Conservation (phyloP, 2,329 filamentous ascomycete species). For the Arachnomyces sp. region DNA sequence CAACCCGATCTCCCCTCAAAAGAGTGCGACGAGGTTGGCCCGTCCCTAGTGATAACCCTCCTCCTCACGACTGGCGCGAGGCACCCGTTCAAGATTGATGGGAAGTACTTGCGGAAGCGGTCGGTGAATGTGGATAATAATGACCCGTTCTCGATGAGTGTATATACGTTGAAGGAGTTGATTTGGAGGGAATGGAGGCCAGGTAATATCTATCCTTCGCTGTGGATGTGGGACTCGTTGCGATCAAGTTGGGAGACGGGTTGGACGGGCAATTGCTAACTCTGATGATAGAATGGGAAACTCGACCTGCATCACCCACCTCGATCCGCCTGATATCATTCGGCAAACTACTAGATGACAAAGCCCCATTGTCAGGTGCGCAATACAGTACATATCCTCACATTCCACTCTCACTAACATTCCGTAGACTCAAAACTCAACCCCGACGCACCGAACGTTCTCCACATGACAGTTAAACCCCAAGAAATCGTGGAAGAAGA, state of each 20-base stretch:
- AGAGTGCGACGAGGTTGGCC: slow-evolving; percentile 30
- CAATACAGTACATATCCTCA: slow-evolving; percentile 16
- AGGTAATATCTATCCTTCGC: slow-evolving; percentile 36
- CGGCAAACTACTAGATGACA: slow-evolving; percentile 83
- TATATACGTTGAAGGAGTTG: slow-evolving; percentile 88
- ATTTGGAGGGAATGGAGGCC: slow-evolving; percentile 88
- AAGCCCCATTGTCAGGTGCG: slow-evolving; percentile 73
- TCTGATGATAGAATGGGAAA: slow-evolving; percentile 69
- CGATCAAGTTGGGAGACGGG: slow-evolving; percentile 5
- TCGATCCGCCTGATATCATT: slow-evolving; percentile 88
- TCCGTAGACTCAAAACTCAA: slow-evolving; percentile 68
- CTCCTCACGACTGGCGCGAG: slow-evolving; percentile 72
- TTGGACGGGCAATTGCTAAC: slow-evolving; percentile 2
- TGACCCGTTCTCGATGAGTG: slow-evolving; percentile 82
- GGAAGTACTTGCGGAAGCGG: slow-evolving; percentile 72
- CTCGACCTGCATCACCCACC: slow-evolving; percentile 74
- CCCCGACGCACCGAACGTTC: slow-evolving; percentile 65
- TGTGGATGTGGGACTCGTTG: not conserved
- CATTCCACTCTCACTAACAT: not conserved
- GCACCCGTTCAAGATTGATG: slow-evolving; percentile 84
- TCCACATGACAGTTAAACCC: slow-evolving; percentile 91
- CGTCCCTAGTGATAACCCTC: slow-evolving; percentile 57
- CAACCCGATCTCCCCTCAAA: slow-evolving; percentile 11
- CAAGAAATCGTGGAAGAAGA: slow-evolving; percentile 76
- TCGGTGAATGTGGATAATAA: slow-evolving; percentile 67